Base-by-base conservation (phyloP, 768 basidiomycete genomes). In the Nidula microcarpa region DNA sequence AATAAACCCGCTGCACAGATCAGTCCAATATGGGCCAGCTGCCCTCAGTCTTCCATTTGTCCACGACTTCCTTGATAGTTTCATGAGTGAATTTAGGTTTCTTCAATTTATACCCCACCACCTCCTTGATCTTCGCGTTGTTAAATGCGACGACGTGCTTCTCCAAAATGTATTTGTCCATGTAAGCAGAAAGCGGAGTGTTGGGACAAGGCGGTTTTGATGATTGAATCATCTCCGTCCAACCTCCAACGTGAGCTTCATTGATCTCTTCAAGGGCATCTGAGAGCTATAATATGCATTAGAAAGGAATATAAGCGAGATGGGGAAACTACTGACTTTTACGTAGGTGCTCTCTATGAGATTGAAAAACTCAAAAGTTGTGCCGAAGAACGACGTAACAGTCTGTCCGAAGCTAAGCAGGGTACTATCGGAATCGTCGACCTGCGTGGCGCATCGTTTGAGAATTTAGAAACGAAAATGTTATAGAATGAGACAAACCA, bases 241-340 rank as follows among this genome's bases (percentile, higher is more conserved):
- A 94, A 9, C 81, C 84, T 50, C 80, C 74, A 33, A 91, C 87
- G 62, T 94, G 91, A 47, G 84, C 80, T 62, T 92, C 90, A 62
- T 93, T 94, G 62, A 91, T 89, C 47, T 91, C 88, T 62, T 92
- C 89, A 6, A 91, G 80, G 57, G 91, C 88, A 51, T 89, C 86
- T 30, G 81, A 74, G 59, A 89, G 71, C 86, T 90, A 60, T 11
- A 11, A 41, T 8, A 50, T 51, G 17, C 50, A 33, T 34, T 51
- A 23, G 33, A 43, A 16, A 47, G 6, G 34, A 7, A 33, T 33
- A 48, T 13, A 13, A 49, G 35, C 13, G 4, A 39, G 17, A 13
- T 33, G 49, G 16, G 50, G 17, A n/a, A 52, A n/a, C 10, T 39
- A 61, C 67, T 35, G 55, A 84, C 90, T 77, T 86, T 89, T 48